Conservation (phyloP, 768 basidiomycete species). For the Infundibulicybe gibba region DNA sequence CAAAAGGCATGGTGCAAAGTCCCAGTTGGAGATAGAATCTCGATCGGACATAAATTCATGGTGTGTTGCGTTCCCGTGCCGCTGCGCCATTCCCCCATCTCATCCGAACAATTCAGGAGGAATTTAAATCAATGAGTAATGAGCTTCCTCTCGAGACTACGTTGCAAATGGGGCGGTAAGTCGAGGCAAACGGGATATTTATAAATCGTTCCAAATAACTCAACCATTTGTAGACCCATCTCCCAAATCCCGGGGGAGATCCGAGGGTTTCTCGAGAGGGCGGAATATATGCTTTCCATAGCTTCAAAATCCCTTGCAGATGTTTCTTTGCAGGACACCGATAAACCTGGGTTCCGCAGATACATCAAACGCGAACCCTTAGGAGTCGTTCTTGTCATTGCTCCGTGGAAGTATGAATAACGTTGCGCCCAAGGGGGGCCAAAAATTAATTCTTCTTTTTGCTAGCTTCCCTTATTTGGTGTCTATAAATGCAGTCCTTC, state of each 20-base stretch:
- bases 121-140: conserved; percentile 46
- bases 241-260: conserved; percentile 79
- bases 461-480: conserved; percentile 85
- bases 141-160: conserved; percentile 76
- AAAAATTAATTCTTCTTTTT: not conserved
- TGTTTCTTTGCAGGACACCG: conserved; percentile 68
- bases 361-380: conserved; percentile 82
- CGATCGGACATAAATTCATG: conserved; percentile 53
- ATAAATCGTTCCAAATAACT: not conserved
- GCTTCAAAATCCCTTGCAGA: conserved; percentile 74
- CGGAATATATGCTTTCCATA: conserved; percentile 81
- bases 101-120: conserved; percentile 27
- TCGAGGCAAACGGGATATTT: conserved; percentile 2
- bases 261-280: conserved; percentile 75
- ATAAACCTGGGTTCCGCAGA: conserved; percentile 79
- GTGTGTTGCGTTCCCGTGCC: conserved; percentile 13
- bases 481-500: conserved; percentile 88
- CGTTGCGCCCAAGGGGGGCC: not conserved
- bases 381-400: conserved; percentile 85
- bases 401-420: conserved; percentile 81
- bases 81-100: not conserved
- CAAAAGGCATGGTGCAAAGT: conserved; percentile 77
- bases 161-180: conserved; percentile 88
- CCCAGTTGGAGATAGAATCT: conserved; percentile 65
- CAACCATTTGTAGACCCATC: conserved; percentile 54